Conservation (phyloP, 148 eudicot species). For the Chenopodium suecicum region DNA sequence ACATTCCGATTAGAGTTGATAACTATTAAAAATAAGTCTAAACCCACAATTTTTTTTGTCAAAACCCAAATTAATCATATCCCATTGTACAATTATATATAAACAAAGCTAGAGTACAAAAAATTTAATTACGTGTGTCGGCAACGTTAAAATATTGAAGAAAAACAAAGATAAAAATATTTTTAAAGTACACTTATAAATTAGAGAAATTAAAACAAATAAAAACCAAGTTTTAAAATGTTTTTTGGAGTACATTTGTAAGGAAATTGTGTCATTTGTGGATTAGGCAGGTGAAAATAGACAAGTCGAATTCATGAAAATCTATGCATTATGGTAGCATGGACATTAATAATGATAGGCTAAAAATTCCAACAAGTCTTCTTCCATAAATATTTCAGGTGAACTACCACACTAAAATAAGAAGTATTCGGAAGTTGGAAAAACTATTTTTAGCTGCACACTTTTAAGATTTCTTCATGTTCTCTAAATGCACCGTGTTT, state of each 20-base stretch:
- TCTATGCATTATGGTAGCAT: neutral
- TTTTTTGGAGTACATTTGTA: neutral
- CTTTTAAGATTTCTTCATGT: neutral
- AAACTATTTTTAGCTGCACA: neutral
- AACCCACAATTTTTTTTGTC: too few species aligned
- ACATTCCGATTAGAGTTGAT: too few species aligned
- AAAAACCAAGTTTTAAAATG: too few species aligned
- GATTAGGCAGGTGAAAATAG: neutral
- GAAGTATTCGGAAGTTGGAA: neutral
- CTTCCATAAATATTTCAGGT: slow-evolving; percentile 13
- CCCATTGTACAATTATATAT: too few species aligned
- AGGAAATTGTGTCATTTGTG: neutral
- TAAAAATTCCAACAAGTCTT: neutral
- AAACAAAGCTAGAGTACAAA: too few species aligned
- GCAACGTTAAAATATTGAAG: too few species aligned
- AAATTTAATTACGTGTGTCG: too few species aligned
- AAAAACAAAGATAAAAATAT: too few species aligned
- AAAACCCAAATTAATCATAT: too few species aligned
- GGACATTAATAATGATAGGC: neutral
- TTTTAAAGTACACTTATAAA: too few species aligned
- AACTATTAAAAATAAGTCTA: too few species aligned
- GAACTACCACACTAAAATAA: slow-evolving; percentile 17
- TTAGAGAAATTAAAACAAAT: too few species aligned
- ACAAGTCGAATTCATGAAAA: neutral
- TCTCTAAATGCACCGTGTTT: neutral